Evolutionary conservation across 2,329 filamentous ascomycete genomes (phyloP).

Genomic region (Penicillium occitanis): DNA sequence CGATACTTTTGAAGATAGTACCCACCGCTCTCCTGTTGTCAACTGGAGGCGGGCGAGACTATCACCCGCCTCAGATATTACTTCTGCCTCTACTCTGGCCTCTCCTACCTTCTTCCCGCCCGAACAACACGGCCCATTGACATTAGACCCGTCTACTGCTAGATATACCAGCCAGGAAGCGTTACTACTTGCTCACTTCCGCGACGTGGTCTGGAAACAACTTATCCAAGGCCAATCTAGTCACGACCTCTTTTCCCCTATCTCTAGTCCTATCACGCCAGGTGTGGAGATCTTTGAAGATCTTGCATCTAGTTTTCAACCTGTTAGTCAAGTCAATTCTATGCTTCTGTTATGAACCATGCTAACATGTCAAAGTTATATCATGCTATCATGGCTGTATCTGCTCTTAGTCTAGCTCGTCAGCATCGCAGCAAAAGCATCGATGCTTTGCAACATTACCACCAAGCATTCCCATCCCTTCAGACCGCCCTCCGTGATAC

Average conservation of each 20-base stretch:
- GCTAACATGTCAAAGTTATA: conserved; percentile 46
- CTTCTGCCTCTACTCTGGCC: conserved; percentile 30
- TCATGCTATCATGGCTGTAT: conserved; percentile 60
- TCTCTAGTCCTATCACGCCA: conserved; percentile 29
- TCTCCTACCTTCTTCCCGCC: conserved; percentile 26
- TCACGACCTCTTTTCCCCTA: conserved; percentile 24
- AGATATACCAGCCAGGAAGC: conserved; percentile 34
- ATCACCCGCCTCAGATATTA: conserved; percentile 38
- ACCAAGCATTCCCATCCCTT: conserved; percentile 53
- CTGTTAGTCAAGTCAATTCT: conserved; percentile 41
- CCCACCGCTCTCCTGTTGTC: conserved; percentile 33
- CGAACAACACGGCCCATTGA: conserved; percentile 26
- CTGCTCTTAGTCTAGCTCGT: conserved; percentile 53
- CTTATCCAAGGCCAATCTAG: conserved; percentile 35
- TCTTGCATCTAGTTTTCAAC: conserved; percentile 52
- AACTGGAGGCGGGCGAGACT: conserved; percentile 33
- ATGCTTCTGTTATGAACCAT: not conserved
- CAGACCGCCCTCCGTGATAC: conserved; percentile 46
- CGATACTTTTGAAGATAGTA: conserved; percentile 51
- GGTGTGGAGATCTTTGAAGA: conserved; percentile 47
- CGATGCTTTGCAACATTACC: conserved; percentile 56
- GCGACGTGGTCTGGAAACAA: conserved; percentile 44
- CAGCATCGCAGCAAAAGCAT: conserved; percentile 48
- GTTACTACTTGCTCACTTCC: conserved; percentile 41
- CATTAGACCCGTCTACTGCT: conserved; percentile 20